Evolutionary conservation across 1,284 basidiomycete species (phyloP).

Genomic region (Ceratobasidium sp.): DNA sequence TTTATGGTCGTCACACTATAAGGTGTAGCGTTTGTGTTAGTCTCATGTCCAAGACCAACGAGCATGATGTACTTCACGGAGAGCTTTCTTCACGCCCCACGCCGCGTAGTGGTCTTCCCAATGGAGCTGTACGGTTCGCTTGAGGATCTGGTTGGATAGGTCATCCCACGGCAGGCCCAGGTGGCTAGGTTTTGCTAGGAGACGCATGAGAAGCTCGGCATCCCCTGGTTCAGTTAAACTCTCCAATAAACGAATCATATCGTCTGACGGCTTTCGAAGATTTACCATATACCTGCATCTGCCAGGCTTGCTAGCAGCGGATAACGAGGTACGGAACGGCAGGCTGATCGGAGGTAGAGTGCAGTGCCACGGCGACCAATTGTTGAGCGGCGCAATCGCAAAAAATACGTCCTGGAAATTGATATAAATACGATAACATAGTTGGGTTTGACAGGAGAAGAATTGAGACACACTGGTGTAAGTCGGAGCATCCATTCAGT

Average conservation of each 20-base stretch:
- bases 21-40: not conserved
- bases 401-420: slow-evolving; percentile 1
- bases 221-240: slow-evolving; percentile 4
- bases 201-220: slow-evolving; percentile 13
- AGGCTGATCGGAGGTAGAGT: not conserved
- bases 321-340: not conserved
- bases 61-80: not conserved
- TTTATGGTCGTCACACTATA: not conserved
- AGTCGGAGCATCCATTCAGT: not conserved
- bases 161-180: slow-evolving; percentile 2
- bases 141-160: not conserved
- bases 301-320: not conserved
- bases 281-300: slow-evolving; percentile 12
- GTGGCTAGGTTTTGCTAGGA: not conserved
- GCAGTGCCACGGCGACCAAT: slow-evolving; percentile 27
- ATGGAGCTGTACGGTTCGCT: slow-evolving; percentile 17
- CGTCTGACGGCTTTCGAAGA: not conserved
- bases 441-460: not conserved
- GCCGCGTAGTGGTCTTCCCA: slow-evolving; percentile 18
- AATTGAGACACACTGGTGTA: slow-evolving; percentile 6
- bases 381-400: not conserved
- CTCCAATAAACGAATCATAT: not conserved
- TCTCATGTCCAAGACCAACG: not conserved
- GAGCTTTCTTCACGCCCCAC: slow-evolving; percentile 17
- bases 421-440: not conserved